Evolutionary conservation across 1,284 basidiomycete species (phyloP).

Genomic region (Hemileia vastatrix): DNA sequence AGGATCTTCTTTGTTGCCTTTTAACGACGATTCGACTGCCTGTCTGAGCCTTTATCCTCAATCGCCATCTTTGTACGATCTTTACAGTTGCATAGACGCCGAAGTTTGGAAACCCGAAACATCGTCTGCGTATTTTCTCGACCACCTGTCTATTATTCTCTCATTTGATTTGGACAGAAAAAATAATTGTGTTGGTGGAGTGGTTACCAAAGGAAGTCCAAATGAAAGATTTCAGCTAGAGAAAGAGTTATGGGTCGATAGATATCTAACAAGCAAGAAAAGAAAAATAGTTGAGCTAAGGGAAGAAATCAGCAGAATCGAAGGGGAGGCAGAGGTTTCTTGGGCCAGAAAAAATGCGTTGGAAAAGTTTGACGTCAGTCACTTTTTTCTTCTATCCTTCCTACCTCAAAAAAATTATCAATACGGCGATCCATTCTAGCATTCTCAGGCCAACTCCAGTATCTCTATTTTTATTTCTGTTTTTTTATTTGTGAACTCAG

Average conservation of each 20-base stretch:
- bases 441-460: not conserved
- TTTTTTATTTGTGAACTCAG: not conserved
- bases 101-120: conserved; percentile 21
- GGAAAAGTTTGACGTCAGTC: conserved; percentile 9
- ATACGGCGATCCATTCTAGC: too few relatives aligned
- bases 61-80: conserved; percentile 11
- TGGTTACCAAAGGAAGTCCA: not conserved
- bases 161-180: conserved; percentile 20
- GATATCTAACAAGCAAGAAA: conserved; percentile 16
- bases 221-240: conserved; percentile 9
- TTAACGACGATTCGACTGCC: conserved; percentile 20
- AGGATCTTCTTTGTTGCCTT: too few relatives aligned
- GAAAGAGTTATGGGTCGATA: conserved; percentile 13
- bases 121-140: conserved; percentile 17
- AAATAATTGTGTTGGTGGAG: not conserved
- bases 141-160: conserved; percentile 12
- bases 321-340: conserved; percentile 24
- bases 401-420: too few relatives aligned
- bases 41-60: conserved; percentile 1
- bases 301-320: conserved; percentile 21
- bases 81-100: conserved; percentile 21
- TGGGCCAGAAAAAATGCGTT: conserved; percentile 18
- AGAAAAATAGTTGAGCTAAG: conserved; percentile 4
- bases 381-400: not conserved
- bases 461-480: not conserved